phyloP scores from a whole-genome alignment of 1,284 basidiomycete genomes.

The Porogramme epimiltina region DNA sequence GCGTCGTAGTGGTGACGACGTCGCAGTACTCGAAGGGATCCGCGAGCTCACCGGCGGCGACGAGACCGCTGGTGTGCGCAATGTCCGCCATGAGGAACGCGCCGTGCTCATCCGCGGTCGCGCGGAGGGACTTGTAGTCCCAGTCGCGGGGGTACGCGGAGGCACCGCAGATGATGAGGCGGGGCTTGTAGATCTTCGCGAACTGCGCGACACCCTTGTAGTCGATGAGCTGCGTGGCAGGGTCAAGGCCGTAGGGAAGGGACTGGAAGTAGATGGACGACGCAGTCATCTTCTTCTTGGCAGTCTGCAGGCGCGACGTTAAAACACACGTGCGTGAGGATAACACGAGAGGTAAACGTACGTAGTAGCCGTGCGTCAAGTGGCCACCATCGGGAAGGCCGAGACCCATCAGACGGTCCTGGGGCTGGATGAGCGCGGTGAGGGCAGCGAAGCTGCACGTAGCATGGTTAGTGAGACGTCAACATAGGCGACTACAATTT shows the following conservation, averaged over 20 bases:
- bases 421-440: slow-evolving; percentile 95
- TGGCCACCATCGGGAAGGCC: slow-evolving; percentile 98
- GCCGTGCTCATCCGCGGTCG: slow-evolving; percentile 86
- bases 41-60: slow-evolving; percentile 91
- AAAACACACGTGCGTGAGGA: not conserved
- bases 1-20: slow-evolving; percentile 97
- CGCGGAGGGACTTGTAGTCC: slow-evolving; percentile 87
- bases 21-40: slow-evolving; percentile 98
- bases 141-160: slow-evolving; percentile 99
- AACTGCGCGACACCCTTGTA: slow-evolving; percentile 84
- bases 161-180: slow-evolving; percentile 96
- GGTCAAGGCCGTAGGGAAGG: slow-evolving; percentile 91
- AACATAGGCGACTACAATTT: not conserved
- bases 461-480: not conserved
- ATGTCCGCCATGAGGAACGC: slow-evolving; percentile 96
- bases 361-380: slow-evolving; percentile 97
- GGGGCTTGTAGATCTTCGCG: slow-evolving; percentile 96
- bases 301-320: slow-evolving; percentile 60
- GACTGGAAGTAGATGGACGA: slow-evolving; percentile 99
- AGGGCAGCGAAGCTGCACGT: slow-evolving; percentile 90
- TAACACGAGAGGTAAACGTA: slow-evolving; percentile 38
- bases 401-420: slow-evolving; percentile 99
- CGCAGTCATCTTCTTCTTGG: slow-evolving; percentile 99
- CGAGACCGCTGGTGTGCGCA: slow-evolving; percentile 95
- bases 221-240: slow-evolving; percentile 89